Base-by-base conservation (phyloP, 2,329 filamentous ascomycete species). In the Trichoderma semiorbis region DNA sequence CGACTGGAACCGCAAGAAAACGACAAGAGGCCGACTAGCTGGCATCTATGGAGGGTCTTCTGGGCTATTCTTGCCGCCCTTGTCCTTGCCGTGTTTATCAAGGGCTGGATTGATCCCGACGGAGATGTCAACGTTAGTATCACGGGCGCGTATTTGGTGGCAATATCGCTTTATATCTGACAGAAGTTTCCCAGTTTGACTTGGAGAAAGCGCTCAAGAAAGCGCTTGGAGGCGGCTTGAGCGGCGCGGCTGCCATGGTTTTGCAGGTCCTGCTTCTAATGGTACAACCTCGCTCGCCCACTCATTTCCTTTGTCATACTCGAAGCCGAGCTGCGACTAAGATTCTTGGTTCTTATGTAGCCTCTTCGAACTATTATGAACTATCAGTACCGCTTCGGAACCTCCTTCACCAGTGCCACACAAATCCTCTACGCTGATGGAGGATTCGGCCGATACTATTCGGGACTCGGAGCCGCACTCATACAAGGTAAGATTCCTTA, bases 361-460 rank as follows among this genome's bases (percentile, higher is more conserved):
- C 84, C 84, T 4, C 77, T 86, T 4, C 81, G 84, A 6, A 86
- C 84, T 0, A 84, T 85, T 14, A 86, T 86, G 84, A 86, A 86
- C 76, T 86, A 85, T 58, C 84, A 86, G 72, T 86, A 86, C 68
- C 84, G 84, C 2, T 84, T 82, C 50, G 84, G 84, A 1, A 81
- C 79, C 0, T 79, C 81, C 0, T 85, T 86, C 69, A 80, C 78
- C 3, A 65, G 74, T 1, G 83, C 84, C 0, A 81, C 80, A 1
- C 74, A 77, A 18, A 84, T 81, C 0, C 78, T 86, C 2, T 84
- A 84, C 68, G 74, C 77, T 0, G 81, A 84, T 7, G 83, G 84
- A 3, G 83, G 84, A 0, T 68, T 83, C 43, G 73, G 81, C 0
- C 78, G 84, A 10, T 86, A 85, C 63, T 85, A 86, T 72, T 80